Percentiles rank a stretch among this genome's conserved stretches.
These are phyloP conservation scores for Dendrobium huoshanense DNA, from an alignment of 106 monocot species.

Conservation along the genomic window DNA sequence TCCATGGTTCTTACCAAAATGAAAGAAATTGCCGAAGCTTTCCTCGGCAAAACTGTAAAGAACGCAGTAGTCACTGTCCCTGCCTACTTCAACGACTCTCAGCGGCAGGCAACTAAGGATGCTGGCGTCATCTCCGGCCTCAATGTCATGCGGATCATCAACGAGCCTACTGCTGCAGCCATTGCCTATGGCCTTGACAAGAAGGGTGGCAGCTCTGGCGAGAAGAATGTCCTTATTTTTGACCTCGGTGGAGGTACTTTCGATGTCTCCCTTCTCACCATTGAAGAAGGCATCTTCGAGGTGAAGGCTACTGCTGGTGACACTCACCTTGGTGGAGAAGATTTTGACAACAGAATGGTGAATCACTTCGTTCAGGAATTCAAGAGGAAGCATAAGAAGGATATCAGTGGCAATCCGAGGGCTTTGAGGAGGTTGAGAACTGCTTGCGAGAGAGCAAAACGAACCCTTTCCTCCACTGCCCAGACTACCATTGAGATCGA, in stretches of 20 bases:
- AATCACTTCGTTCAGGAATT: slow-evolving; percentile 85
- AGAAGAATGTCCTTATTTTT: slow-evolving; percentile 86
- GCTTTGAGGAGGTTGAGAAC: slow-evolving; percentile 46
- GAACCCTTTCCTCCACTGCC: slow-evolving; percentile 60
- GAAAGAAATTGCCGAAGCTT: slow-evolving; percentile 34
- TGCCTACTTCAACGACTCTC: slow-evolving; percentile 65
- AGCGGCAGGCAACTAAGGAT: slow-evolving; percentile 73
- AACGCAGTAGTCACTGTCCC: slow-evolving; percentile 60
- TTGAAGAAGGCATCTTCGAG: slow-evolving; percentile 80
- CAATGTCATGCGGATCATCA: slow-evolving; percentile 62
- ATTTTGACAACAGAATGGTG: slow-evolving; percentile 82
- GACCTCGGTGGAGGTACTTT: slow-evolving; percentile 85
- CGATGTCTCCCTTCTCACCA: slow-evolving; percentile 73
- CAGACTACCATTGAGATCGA: slow-evolving; percentile 69
- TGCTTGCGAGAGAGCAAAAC: slow-evolving; percentile 64
- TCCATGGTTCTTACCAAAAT: slow-evolving; percentile 38
- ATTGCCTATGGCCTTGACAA: slow-evolving; percentile 86
- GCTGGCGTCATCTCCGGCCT: slow-evolving; percentile 69
- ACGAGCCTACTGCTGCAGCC: slow-evolving; percentile 80
- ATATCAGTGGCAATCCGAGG: slow-evolving; percentile 70
- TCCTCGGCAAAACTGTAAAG: slow-evolving; percentile 33
- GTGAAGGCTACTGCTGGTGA: slow-evolving; percentile 90
- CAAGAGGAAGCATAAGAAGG: slow-evolving; percentile 85
- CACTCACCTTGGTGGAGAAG: slow-evolving; percentile 85
- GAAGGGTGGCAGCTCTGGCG: slow-evolving; percentile 47